A percentile compares a stretch with the other conserved stretches of the same genome.
Evolutionary conservation across 2,329 filamentous ascomycete genomes (phyloP).

Genomic region (Mycosphaerelloides madeirae): DNA sequence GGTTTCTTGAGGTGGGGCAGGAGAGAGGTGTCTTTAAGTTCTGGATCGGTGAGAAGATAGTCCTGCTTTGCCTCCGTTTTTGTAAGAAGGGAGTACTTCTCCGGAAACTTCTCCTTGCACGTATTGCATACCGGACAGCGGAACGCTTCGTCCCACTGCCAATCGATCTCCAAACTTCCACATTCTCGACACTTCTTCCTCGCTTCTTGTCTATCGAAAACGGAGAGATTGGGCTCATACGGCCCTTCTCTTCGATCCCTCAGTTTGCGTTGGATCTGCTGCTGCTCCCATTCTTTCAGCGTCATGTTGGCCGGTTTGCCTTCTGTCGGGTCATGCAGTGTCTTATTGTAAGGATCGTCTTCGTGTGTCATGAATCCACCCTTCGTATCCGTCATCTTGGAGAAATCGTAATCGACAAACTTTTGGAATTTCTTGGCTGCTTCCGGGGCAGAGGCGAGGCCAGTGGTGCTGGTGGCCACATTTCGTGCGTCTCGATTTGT

Average conservation of each 20-base stretch:
- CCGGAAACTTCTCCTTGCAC: conserved; percentile 85
- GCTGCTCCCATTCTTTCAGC: conserved; percentile 81
- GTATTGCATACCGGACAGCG: conserved; percentile 66
- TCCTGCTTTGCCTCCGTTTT: conserved; percentile 96
- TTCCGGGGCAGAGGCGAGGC: conserved; percentile 36
- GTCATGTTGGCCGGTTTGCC: conserved; percentile 81
- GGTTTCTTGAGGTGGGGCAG: conserved; percentile 83
- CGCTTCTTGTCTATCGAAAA: conserved; percentile 52
- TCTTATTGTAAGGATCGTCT: conserved; percentile 86
- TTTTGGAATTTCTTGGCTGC: conserved; percentile 85
- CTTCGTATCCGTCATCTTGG: conserved; percentile 96
- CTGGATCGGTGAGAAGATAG: conserved; percentile 90
- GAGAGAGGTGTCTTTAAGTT: conserved; percentile 81
- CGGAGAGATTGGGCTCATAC: conserved; percentile 84
- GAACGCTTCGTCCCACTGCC: conserved; percentile 87
- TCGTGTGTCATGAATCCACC: conserved; percentile 88
- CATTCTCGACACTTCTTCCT: conserved; percentile 77
- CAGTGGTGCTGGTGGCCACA: conserved; percentile 34
- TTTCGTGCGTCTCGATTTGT: conserved; percentile 64
- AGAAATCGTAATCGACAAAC: conserved; percentile 97
- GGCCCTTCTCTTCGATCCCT: conserved; percentile 71
- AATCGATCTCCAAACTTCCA: conserved; percentile 80
- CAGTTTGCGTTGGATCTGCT: conserved; percentile 69
- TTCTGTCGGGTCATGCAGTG: conserved; percentile 59
- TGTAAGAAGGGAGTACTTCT: conserved; percentile 91